Conservation (phyloP, 2,329 filamentous ascomycete genomes). For the Sporothrix mexicana region DNA sequence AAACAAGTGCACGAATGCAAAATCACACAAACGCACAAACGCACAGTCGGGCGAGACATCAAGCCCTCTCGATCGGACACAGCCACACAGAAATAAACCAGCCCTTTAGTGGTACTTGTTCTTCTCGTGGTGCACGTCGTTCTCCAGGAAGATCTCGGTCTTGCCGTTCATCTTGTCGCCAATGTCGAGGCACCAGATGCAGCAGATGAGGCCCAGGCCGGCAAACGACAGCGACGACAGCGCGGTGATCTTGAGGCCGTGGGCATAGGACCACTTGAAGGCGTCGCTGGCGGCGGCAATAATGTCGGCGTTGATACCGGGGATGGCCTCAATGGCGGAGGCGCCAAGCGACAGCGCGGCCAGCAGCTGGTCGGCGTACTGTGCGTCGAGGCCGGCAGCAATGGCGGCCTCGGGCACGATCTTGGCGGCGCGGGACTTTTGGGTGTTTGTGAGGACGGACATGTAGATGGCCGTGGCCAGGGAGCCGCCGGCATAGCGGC, state of each 20-base stretch:
- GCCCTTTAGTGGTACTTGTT: slow-evolving; percentile 41
- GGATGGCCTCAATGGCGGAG: slow-evolving; percentile 28
- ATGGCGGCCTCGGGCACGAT: slow-evolving; percentile 29
- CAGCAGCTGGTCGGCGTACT: slow-evolving; percentile 22
- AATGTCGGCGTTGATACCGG: slow-evolving; percentile 22
- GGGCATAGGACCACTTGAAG: slow-evolving; percentile 34
- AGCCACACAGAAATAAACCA: neutral
- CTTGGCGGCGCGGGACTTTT: slow-evolving; percentile 21
- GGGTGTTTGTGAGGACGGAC: slow-evolving; percentile 31
- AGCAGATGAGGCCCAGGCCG: slow-evolving; percentile 42
- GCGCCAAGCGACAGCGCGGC: slow-evolving; percentile 21
- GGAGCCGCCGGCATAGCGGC: slow-evolving; percentile 33
- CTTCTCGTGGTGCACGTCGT: slow-evolving; percentile 43
- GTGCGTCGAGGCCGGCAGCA: slow-evolving; percentile 23
- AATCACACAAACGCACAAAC: too few species aligned
- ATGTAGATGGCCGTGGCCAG: slow-evolving; percentile 30
- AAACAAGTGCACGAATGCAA: too few species aligned
- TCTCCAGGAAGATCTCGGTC: slow-evolving; percentile 47
- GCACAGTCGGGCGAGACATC: too few species aligned
- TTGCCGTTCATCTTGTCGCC: slow-evolving; percentile 46
- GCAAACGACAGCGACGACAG: slow-evolving; percentile 41
- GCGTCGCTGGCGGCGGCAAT: slow-evolving; percentile 37
- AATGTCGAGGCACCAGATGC: slow-evolving; percentile 44
- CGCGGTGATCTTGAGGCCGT: slow-evolving; percentile 39
- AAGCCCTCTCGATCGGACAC: neutral